A percentile compares a stretch with the other conserved stretches of the same genome.
These are phyloP conservation scores for Penicillium sp. DNA, from an alignment of 2,329 filamentous ascomycete species.

Conservation along the genomic window DNA sequence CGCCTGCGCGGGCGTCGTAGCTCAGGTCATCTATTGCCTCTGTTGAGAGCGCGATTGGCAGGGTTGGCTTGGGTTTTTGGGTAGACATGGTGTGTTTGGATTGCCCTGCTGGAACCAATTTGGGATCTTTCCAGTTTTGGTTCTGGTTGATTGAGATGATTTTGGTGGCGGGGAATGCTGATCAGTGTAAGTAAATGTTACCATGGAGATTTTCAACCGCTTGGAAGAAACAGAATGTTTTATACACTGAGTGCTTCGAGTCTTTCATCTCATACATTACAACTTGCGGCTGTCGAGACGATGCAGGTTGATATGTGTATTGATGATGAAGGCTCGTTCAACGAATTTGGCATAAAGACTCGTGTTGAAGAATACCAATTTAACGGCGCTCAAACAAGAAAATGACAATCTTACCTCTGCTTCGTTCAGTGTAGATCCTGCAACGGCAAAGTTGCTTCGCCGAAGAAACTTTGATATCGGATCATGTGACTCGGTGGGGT, in stretches of 20 bases:
- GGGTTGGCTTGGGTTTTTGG: slow-evolving; percentile 18
- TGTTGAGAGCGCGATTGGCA: slow-evolving; percentile 50
- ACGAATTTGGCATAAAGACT: not conserved
- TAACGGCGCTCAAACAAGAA: not conserved
- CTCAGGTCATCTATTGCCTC: slow-evolving; percentile 89
- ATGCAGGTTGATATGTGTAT: too few species aligned
- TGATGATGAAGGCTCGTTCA: too few species aligned
- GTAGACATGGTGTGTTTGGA: not conserved
- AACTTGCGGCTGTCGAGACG: too few species aligned
- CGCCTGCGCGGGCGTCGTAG: slow-evolving; percentile 75
- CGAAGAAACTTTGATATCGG: slow-evolving; percentile 24
- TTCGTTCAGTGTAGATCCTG: slow-evolving; percentile 9
- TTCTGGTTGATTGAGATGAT: too few species aligned
- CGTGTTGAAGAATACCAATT: not conserved
- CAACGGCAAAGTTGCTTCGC: slow-evolving; percentile 9
- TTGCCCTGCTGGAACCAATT: too few species aligned
- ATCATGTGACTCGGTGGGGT: slow-evolving; percentile 22
- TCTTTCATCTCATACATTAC: too few species aligned
- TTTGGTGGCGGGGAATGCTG: too few species aligned
- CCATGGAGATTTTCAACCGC: too few species aligned
- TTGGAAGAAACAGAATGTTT: too few species aligned
- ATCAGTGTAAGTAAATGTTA: too few species aligned
- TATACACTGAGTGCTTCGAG: too few species aligned
- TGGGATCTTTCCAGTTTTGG: too few species aligned
- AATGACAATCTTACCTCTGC: slow-evolving; percentile 15